Percentiles rank a stretch among this genome's conserved stretches.
phyloP scores from a whole-genome alignment of 148 eudicot species.

The Arbutus unedo region DNA sequence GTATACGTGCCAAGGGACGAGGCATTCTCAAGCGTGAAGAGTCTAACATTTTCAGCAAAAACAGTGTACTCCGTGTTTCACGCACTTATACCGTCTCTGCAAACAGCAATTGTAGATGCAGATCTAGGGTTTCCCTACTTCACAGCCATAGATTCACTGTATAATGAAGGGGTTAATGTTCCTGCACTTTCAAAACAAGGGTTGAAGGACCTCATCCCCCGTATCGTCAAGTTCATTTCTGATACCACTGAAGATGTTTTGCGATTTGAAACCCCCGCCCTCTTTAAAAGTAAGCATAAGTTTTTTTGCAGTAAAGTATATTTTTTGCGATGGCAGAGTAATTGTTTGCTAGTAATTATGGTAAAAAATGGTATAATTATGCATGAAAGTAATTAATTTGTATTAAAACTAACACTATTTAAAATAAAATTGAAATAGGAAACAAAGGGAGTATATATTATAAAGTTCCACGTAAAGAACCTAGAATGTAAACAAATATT shows the following conservation, averaged over 20 bases:
- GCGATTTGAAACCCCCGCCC: constrained; percentile 49
- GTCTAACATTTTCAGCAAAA: constrained; percentile 45
- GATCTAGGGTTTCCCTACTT: constrained; percentile 55
- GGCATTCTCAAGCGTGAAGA: constrained; percentile 57
- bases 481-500: too few species aligned
- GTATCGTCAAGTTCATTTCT: constrained; percentile 38
- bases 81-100: constrained; percentile 52
- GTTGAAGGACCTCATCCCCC: constrained; percentile 36
- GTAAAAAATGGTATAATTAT: too few species aligned
- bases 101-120: constrained; percentile 26
- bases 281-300: constrained; percentile 39
- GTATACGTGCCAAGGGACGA: constrained; percentile 82
- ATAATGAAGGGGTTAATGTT: constrained; percentile 44
- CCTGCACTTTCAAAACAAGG: constrained; percentile 21
- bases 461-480: too few species aligned
- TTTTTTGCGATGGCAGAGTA: too few species aligned
- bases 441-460: too few species aligned
- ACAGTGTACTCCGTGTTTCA: constrained; percentile 50
- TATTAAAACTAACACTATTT: too few species aligned
- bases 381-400: too few species aligned
- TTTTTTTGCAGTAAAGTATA: too few species aligned
- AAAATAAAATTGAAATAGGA: too few species aligned
- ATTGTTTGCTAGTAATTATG: too few species aligned
- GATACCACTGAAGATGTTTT: constrained; percentile 28
- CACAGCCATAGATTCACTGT: constrained; percentile 51